Conservation (phyloP, 2,329 filamentous ascomycete genomes). For the Nannizzia gypsea region DNA sequence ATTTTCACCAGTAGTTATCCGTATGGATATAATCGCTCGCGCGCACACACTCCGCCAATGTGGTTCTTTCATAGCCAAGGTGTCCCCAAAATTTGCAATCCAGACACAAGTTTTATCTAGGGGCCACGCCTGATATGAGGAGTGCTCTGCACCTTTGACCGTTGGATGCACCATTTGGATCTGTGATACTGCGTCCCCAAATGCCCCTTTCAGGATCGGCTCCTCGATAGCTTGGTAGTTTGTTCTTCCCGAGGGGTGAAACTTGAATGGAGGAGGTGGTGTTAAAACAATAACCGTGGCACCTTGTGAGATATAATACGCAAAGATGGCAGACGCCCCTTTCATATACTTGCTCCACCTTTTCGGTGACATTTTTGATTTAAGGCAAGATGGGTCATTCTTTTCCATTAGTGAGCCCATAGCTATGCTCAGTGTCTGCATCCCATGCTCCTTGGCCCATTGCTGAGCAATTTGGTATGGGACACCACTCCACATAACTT, state of each 20-base stretch:
- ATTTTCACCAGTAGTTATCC: background rate
- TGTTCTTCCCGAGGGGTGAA: slow-evolving; percentile 17
- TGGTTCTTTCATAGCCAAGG: background rate
- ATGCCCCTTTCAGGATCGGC: slow-evolving; percentile 18
- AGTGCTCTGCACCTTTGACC: slow-evolving; percentile 18
- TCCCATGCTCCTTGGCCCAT: slow-evolving; percentile 19
- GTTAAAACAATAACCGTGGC: slow-evolving; percentile 18
- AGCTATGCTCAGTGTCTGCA: slow-evolving; percentile 20
- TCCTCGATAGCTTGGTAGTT: slow-evolving; percentile 21
- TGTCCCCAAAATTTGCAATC: slow-evolving; percentile 13
- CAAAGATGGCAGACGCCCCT: slow-evolving; percentile 20
- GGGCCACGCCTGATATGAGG: slow-evolving; percentile 20
- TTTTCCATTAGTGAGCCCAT: slow-evolving; percentile 19
- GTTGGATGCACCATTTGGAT: slow-evolving; percentile 21
- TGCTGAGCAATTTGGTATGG: slow-evolving; percentile 14
- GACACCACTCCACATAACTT: slow-evolving; percentile 23
- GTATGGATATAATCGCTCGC: background rate
- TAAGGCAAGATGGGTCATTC: slow-evolving; percentile 13
- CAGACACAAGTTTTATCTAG: slow-evolving; percentile 15
- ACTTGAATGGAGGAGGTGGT: slow-evolving; percentile 20
- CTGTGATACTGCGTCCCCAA: slow-evolving; percentile 12
- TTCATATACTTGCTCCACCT: slow-evolving; percentile 17
- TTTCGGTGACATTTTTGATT: slow-evolving; percentile 10
- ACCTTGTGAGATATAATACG: slow-evolving; percentile 17
- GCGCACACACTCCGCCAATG: background rate